Evolutionary conservation across 768 basidiomycete genomes (phyloP).

Genomic region (Suillus subalutaceus): DNA sequence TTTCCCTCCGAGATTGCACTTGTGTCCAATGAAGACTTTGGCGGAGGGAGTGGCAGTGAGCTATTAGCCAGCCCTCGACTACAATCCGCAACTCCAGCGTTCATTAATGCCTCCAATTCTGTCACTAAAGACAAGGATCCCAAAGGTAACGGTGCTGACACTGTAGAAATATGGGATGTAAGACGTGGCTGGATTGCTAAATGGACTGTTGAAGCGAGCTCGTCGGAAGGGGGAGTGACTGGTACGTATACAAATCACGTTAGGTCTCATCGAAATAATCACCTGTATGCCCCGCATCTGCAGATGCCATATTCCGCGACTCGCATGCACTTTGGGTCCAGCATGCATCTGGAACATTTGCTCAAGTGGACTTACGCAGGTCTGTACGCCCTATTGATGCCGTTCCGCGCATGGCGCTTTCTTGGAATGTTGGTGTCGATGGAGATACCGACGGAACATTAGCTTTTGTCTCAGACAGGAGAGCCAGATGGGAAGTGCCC

Average conservation of each 20-base stretch:
- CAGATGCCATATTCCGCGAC: constrained; percentile 72
- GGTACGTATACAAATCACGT: constrained; percentile 46
- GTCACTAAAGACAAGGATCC: constrained; percentile 19
- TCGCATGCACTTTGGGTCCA: constrained; percentile 75
- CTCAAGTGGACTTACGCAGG: constrained; percentile 75
- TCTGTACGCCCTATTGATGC: constrained; percentile 66
- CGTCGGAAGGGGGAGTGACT: constrained; percentile 71
- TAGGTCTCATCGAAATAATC: background rate
- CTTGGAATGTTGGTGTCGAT: constrained; percentile 54
- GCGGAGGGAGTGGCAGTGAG: constrained; percentile 29
- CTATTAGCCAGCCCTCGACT: constrained; percentile 31
- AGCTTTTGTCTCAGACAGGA: constrained; percentile 65
- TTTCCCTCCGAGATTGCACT: constrained; percentile 78
- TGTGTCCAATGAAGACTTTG: constrained; percentile 66
- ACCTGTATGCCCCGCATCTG: background rate
- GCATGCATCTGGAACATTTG: constrained; percentile 75
- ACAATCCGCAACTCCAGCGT: constrained; percentile 26
- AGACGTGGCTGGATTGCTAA: constrained; percentile 81
- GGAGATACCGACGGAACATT: constrained; percentile 51
- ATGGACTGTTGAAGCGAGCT: constrained; percentile 70
- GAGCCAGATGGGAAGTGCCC: constrained; percentile 61
- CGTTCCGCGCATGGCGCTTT: constrained; percentile 60
- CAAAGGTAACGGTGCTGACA: constrained; percentile 38
- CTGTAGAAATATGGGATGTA: constrained; percentile 87
- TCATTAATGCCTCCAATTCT: constrained; percentile 19